Evolutionary conservation across 768 basidiomycete genomes (phyloP), one percentile per base, ranked within the genome.

Genomic region (Harrya chromipes): DNA sequence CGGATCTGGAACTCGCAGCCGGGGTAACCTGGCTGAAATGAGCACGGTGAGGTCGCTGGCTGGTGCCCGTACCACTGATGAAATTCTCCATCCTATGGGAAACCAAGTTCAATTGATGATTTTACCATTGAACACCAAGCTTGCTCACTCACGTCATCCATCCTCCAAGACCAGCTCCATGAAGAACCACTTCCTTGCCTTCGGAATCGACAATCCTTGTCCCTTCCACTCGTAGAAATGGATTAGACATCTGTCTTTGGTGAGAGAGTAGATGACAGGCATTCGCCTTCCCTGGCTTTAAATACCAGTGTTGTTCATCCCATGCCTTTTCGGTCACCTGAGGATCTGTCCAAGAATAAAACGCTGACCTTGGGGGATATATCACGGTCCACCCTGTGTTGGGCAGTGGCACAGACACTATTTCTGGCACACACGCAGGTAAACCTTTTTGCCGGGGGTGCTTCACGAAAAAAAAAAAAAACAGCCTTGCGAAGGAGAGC

Each of bases 1-100:
- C 89, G 82, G 54, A 90, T 84, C 66, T 91, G 84, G 63, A 74
- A 81, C 64, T 92, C 89, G 59, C 87, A 88, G 4, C 87, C 90
- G 49, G 90, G 87, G 64, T 83, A 90, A 12, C 85, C 85, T 46
- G 80, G 78, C 14, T 16, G 6, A 16, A 16, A 33, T 16, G 14
- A 33, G 33, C 33, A 16, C 6, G 12, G 33, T 16, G 5, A 33
- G 16, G 14, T 33, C 6, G 6, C 14, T 14, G 33, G 33, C 14
- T 16, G 33, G 6, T 33, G 33, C 6, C 6, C 14, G 33, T 33
- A 33, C 33, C 33, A 9, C 14, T 33, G 50, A 87, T 85, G 59
- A 87, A 87, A 67, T 87, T 87, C 69, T 87, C 85, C 84, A 85
- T 84, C 65, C 83, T 85, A 48, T 23, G 23, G 16, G 33, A 47